Percentiles rank a stretch among this genome's conserved stretches.
phyloP scores from a whole-genome alignment of 148 eudicot species.

The Dysphania ambrosioides region DNA sequence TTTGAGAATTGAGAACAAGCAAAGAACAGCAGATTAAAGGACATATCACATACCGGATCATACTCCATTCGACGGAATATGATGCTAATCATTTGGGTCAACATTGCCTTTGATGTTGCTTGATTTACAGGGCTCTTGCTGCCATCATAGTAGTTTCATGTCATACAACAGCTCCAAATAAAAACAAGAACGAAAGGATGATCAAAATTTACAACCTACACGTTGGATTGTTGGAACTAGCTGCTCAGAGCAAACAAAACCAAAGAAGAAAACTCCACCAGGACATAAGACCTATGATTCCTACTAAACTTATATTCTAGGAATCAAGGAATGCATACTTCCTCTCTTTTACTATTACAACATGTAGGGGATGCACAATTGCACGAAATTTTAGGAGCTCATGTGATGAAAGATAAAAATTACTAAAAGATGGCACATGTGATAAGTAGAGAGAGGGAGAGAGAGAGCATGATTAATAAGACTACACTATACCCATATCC shows the following conservation, averaged over 20 bases:
- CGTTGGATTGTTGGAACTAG: neutral
- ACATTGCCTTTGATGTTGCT: conserved; percentile 97
- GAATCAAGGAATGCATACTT: too few species aligned
- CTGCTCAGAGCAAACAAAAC: neutral
- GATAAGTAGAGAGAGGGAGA: too few species aligned
- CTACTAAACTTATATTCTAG: neutral
- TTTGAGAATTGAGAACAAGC: neutral
- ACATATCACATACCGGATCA: conserved; percentile 53
- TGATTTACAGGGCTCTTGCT: conserved; percentile 98
- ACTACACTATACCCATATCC: neutral
- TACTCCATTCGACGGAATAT: conserved; percentile 92
- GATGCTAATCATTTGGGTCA: conserved; percentile 97
- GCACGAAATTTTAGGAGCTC: too few species aligned
- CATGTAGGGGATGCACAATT: too few species aligned
- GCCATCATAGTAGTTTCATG: conserved; percentile 19
- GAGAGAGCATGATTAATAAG: too few species aligned
- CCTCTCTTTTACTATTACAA: too few species aligned
- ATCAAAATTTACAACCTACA: conserved; percentile 5
- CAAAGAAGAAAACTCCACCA: too few species aligned
- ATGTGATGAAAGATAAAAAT: too few species aligned
- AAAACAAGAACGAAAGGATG: neutral
- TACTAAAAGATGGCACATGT: too few species aligned
- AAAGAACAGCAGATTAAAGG: conserved; percentile 4
- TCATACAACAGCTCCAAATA: neutral
- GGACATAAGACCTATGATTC: neutral